Base-by-base conservation (phyloP, 2,329 filamentous ascomycete genomes). In the Colletotrichum eremochloae region DNA sequence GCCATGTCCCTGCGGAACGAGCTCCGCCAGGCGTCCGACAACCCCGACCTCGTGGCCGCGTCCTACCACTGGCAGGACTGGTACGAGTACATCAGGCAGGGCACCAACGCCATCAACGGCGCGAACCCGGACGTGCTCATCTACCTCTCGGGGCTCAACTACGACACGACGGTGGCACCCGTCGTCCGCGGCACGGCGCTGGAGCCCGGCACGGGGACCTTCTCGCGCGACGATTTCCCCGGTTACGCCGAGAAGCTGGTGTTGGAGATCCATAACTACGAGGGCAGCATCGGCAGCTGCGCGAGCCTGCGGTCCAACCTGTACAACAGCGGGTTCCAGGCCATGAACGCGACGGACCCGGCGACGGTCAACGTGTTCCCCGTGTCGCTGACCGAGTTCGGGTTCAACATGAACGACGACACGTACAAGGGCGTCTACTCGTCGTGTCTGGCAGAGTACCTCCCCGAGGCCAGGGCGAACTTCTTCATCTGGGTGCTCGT, bases 211-310 rank as follows among this genome's bases (percentile, higher is more conserved):
- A 85, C 79, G 18, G 78, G 68, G 20, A 83, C 74, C 4, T 90
- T 89, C 76, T 79, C 76, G 64, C 77, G 81, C 4, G 76, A 76
- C 18, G 85, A 87, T 75, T 90, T 89, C 75, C 74, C 80, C 1
- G 84, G 83, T 1, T 88, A 86, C 77, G 79, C 80, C 1, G 79
- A 89, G 76, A 90, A 90, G 80, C 81, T 90, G 0, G 88, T 89
- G 9, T 82, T 90, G 2, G 89, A 91, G 78, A 81, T 91, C 12
- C 89, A 91, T 82, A 90, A 89, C 80, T 91, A 91, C 78, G 82
- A 88, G 72, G 88, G 84, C 74, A 76, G 78, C n/a, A 84, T 85
- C 3, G 82, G 78, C 0, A 84, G 81, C 75, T 91, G 89, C 78
- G 77, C 78, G 11, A 80, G 80, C 11, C 82, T 90, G 15, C 79